These are phyloP conservation scores for Sabuloglossum arenarium DNA, from an alignment of 495 filamentous ascomycete genomes.

Conservation along the genomic window DNA sequence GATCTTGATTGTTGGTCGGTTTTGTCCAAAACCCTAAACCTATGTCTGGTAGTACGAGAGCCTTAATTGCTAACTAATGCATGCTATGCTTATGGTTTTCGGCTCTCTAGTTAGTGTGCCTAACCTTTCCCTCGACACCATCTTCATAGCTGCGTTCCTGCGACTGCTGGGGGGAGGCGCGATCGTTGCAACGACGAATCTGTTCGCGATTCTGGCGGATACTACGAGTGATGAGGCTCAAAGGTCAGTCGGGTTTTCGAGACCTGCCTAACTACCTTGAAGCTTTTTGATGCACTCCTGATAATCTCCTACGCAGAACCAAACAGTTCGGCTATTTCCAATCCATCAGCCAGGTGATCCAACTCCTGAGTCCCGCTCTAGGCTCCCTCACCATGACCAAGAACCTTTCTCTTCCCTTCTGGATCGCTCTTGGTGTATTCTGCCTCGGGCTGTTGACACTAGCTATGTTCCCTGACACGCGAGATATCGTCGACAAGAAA, in stretches of 20 bases:
- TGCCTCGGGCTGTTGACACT: not conserved
- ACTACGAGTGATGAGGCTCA: not conserved
- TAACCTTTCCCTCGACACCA: not conserved
- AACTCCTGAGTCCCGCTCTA: not conserved
- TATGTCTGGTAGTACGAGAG: too few relatives aligned
- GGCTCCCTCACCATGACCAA: not conserved
- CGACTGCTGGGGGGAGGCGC: not conserved
- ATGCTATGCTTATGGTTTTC: too few relatives aligned
- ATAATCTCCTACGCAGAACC: not conserved
- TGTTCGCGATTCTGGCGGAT: not conserved
- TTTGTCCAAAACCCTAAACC: not conserved
- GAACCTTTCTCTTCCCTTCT: not conserved
- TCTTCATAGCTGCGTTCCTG: not conserved
- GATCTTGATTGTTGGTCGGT: not conserved
- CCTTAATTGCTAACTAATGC: too few relatives aligned
- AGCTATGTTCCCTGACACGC: not conserved
- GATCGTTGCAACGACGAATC: not conserved
- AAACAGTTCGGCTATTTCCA: not conserved
- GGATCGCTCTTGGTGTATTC: not conserved
- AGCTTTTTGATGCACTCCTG: too few relatives aligned
- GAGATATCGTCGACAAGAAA: not conserved
- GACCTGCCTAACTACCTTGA: too few relatives aligned
- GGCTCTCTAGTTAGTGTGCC: not conserved
- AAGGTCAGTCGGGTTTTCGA: too few relatives aligned
- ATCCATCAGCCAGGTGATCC: not conserved